Percentiles rank a stretch among this genome's conserved stretches.
These are phyloP conservation scores for Lepidium campestre DNA, from an alignment of 441 rosid genomes.

Conservation along the genomic window DNA sequence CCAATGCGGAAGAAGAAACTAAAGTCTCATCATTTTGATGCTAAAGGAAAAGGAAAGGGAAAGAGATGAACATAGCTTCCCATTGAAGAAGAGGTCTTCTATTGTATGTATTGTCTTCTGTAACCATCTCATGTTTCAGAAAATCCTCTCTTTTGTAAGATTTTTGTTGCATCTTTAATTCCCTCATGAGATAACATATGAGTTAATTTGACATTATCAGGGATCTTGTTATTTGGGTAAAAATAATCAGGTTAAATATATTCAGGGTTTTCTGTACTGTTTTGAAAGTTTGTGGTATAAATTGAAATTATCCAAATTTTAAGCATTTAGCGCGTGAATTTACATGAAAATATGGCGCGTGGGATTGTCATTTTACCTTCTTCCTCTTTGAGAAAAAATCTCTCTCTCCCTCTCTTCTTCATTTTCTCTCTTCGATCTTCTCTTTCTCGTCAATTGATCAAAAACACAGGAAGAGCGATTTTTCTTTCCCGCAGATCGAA, in stretches of 20 bases:
- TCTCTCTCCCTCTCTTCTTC: slow-evolving; percentile 14
- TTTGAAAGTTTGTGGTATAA: background rate
- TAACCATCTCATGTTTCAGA: slow-evolving; percentile 1
- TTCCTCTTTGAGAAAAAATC: slow-evolving; percentile 2
- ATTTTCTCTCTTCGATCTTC: slow-evolving; percentile 19
- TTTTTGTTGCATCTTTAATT: slow-evolving; percentile 6
- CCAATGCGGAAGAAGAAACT: slow-evolving; percentile 66
- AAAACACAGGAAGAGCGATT: background rate
- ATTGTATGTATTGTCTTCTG: slow-evolving; percentile 13
- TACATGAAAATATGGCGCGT: no score
- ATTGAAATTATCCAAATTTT: background rate
- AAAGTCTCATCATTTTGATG: slow-evolving; percentile 69
- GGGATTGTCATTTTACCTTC: background rate
- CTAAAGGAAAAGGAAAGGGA: slow-evolving; percentile 48
- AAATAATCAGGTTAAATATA: background rate
- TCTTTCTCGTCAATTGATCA: slow-evolving; percentile 29
- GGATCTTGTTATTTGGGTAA: background rate
- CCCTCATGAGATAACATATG: background rate
- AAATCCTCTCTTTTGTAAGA: background rate
- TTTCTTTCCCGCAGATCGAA: slow-evolving; percentile 25
- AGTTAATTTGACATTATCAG: background rate
- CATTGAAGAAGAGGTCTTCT: background rate
- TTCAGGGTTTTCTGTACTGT: background rate
- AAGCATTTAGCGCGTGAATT: background rate
- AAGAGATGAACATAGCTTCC: slow-evolving; percentile 34